Percentiles rank a stretch among this genome's conserved stretches.
Evolutionary conservation across 495 filamentous ascomycete genomes (phyloP).

Genomic region (Annulohypoxylon maeteangense): DNA sequence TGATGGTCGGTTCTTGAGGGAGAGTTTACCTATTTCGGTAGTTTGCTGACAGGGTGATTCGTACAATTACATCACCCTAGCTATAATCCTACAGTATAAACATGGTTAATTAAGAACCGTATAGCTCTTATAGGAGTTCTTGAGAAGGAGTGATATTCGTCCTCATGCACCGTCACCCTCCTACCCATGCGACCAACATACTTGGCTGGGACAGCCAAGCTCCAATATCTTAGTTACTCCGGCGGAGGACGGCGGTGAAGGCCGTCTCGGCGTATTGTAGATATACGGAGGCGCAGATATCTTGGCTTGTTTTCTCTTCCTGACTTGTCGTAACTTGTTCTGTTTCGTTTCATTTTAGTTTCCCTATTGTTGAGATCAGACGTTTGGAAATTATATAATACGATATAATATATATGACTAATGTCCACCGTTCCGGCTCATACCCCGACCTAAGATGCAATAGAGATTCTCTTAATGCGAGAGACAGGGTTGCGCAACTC

Average conservation of each 20-base stretch:
- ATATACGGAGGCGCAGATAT: conserved; percentile 18
- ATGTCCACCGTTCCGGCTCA: conserved; percentile 23
- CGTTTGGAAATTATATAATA: conserved; percentile 12
- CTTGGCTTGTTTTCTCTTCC: conserved; percentile 24
- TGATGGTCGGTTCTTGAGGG: conserved; percentile 6
- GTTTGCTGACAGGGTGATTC: conserved; percentile 20
- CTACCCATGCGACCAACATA: conserved; percentile 10
- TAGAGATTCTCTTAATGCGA: conserved; percentile 25
- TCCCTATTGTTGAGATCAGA: conserved; percentile 4
- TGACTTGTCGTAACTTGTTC: not conserved
- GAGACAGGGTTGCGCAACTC: conserved; percentile 25
- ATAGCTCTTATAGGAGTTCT: conserved; percentile 27
- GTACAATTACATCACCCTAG: conserved; percentile 36
- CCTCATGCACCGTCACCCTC: conserved; percentile 17
- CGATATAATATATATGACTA: conserved; percentile 24
- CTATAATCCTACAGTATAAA: conserved; percentile 12
- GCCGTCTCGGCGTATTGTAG: not conserved
- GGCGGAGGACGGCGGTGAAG: conserved; percentile 31
- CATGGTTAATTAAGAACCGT: not conserved
- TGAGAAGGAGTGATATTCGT: conserved; percentile 18
- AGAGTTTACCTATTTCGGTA: conserved; percentile 30
- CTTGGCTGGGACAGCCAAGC: conserved; percentile 29
- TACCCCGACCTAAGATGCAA: conserved; percentile 30
- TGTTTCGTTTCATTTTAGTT: conserved; percentile 19
- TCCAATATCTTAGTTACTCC: conserved; percentile 32